Conservation (phyloP, 768 basidiomycete genomes). For the Terana coerulea region DNA sequence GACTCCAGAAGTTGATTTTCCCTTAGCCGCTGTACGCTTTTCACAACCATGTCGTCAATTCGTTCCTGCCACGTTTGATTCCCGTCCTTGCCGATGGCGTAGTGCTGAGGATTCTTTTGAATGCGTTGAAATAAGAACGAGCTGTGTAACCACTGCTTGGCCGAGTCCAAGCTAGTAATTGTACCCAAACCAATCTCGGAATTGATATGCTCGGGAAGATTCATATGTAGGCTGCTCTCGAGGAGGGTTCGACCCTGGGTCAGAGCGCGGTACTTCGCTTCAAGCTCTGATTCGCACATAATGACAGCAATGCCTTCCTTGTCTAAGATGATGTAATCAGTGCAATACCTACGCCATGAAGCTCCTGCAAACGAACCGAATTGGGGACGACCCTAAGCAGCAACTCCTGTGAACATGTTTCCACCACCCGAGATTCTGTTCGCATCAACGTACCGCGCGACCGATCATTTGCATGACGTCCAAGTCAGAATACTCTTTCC, state of each 20-base stretch:
- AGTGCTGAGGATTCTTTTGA: slow-evolving; percentile 76
- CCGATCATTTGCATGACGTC: slow-evolving; percentile 98
- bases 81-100: slow-evolving; percentile 55
- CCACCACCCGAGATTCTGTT: no score
- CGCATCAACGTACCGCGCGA: slow-evolving; percentile 59
- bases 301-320: slow-evolving; percentile 82
- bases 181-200: slow-evolving; percentile 89
- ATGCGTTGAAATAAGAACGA: slow-evolving; percentile 89
- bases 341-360: neutral
- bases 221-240: slow-evolving; percentile 81
- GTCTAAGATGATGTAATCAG: slow-evolving; percentile 40
- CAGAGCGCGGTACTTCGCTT: slow-evolving; percentile 67
- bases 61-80: slow-evolving; percentile 65
- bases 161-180: slow-evolving; percentile 63
- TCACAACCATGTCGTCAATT: slow-evolving; percentile 69
- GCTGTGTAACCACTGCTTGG: slow-evolving; percentile 77
- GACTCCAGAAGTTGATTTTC: slow-evolving; percentile 57
- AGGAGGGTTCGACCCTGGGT: slow-evolving; percentile 70
- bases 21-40: slow-evolving; percentile 58
- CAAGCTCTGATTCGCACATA: slow-evolving; percentile 70
- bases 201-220: slow-evolving; percentile 88
- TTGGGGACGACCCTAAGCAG: slow-evolving; percentile 75
- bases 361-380: slow-evolving; percentile 49
- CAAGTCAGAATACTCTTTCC: slow-evolving; percentile 82
- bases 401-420: neutral